These are phyloP conservation scores for Citrus unshiu DNA, from an alignment of 345 rosid genomes.

Conservation along the genomic window DNA sequence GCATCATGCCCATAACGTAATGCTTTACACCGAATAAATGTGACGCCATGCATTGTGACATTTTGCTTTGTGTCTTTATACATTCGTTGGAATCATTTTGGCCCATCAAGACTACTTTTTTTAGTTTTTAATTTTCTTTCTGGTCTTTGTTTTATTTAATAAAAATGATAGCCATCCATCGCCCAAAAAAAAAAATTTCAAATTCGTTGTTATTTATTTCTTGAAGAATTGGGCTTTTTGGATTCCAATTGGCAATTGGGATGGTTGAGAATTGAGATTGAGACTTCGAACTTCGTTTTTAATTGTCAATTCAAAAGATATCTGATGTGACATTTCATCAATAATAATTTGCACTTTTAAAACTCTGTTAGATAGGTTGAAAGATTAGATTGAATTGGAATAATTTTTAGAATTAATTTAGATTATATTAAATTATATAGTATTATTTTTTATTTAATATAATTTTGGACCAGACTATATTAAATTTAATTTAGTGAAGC, in stretches of 20 bases:
- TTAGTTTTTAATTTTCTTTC: no score
- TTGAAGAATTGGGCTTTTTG: not conserved
- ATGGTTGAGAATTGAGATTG: not conserved
- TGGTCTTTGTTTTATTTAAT: not conserved
- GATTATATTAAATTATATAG: no score
- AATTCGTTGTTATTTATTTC: not conserved
- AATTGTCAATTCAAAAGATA: not conserved
- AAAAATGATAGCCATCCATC: not conserved
- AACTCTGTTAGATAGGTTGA: accelerated
- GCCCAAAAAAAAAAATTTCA: not conserved
- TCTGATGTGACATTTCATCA: not conserved
- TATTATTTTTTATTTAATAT: no score
- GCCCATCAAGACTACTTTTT: not conserved
- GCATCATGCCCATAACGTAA: constrained; percentile 19
- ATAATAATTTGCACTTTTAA: not conserved
- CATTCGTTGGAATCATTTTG: not conserved
- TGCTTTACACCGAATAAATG: constrained; percentile 3
- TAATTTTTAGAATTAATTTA: no score
- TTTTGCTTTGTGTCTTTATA: not conserved
- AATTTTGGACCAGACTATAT: accelerated
- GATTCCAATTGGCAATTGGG: not conserved
- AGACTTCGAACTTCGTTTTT: no score
- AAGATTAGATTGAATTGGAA: no score
- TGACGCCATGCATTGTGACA: constrained; percentile 12
- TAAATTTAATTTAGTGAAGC: no score